These are phyloP conservation scores for Xylaria longipes DNA, from an alignment of 495 filamentous ascomycete species.

Conservation along the genomic window DNA sequence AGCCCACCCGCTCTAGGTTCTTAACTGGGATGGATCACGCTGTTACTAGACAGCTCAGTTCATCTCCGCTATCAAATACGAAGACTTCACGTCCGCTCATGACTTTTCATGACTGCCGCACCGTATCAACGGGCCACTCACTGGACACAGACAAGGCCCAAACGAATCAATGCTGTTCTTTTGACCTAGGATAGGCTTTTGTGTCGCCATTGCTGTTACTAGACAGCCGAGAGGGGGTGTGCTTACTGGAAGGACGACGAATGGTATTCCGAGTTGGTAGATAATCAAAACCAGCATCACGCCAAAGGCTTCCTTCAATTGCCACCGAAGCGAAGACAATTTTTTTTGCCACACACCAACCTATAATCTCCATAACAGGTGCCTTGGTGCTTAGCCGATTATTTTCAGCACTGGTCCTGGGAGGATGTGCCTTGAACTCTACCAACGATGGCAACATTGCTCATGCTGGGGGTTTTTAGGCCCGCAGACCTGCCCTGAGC, in stretches of 20 bases:
- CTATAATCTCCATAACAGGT: not conserved
- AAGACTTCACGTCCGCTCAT: not conserved
- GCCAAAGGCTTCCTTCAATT: not conserved
- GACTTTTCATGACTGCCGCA: not conserved
- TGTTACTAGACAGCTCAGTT: slow-evolving; percentile 29
- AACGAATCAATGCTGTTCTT: slow-evolving; percentile 12
- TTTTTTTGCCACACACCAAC: not conserved
- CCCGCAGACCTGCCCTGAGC: slow-evolving; percentile 38
- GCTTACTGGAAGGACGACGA: not conserved
- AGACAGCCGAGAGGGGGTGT: slow-evolving; percentile 34
- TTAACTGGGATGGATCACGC: slow-evolving; percentile 1
- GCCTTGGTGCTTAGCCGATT: not conserved
- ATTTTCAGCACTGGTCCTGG: not conserved
- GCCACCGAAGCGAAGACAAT: not conserved
- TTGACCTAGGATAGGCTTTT: not conserved
- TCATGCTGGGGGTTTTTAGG: slow-evolving; percentile 40
- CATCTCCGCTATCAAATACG: not conserved
- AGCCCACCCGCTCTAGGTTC: not conserved
- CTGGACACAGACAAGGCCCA: not conserved
- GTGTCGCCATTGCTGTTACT: slow-evolving; percentile 35
- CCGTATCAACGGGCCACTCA: not conserved
- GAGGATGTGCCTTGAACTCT: slow-evolving; percentile 42
- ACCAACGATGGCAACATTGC: slow-evolving; percentile 41
- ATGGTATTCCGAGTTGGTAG: not conserved
- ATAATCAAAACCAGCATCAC: not conserved